phyloP scores from a whole-genome alignment of 2,329 filamentous ascomycete genomes.

The Chalaropsis thielavioides region DNA sequence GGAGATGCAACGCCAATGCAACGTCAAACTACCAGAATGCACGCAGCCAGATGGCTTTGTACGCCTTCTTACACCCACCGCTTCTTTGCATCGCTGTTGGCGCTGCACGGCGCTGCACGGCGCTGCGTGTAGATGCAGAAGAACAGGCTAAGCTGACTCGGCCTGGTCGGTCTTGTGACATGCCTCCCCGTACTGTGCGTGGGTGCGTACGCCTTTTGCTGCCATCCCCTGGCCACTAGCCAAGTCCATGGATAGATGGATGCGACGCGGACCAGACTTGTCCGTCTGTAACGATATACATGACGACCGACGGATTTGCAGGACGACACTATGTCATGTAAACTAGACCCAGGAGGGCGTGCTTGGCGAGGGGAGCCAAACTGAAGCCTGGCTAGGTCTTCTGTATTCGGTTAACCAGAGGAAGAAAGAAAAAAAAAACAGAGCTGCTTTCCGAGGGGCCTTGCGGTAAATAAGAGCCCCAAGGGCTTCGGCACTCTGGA shows the following conservation, averaged over 20 bases:
- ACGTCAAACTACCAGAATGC: not conserved
- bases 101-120: not conserved
- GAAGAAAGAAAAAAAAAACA: too few species aligned
- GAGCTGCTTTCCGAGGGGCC: too few species aligned
- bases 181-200: not conserved
- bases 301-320: not conserved
- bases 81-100: not conserved
- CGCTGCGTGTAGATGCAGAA: not conserved
- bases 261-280: not conserved
- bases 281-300: not conserved
- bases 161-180: not conserved
- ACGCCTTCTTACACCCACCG: not conserved
- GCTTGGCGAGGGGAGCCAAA: too few species aligned
- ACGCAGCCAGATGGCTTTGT: not conserved
- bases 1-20: not conserved
- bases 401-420: too few species aligned
- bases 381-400: too few species aligned
- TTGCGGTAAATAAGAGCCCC: too few species aligned
- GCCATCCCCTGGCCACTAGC: too few species aligned
- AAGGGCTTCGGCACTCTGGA: too few species aligned
- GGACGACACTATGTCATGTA: too few species aligned
- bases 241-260: too few species aligned
- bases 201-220: not conserved
- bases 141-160: not conserved
- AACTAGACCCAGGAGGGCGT: not conserved